These are phyloP conservation scores for Coniosporium apollinis DNA, from an alignment of 495 filamentous ascomycete species.

Conservation along the genomic window DNA sequence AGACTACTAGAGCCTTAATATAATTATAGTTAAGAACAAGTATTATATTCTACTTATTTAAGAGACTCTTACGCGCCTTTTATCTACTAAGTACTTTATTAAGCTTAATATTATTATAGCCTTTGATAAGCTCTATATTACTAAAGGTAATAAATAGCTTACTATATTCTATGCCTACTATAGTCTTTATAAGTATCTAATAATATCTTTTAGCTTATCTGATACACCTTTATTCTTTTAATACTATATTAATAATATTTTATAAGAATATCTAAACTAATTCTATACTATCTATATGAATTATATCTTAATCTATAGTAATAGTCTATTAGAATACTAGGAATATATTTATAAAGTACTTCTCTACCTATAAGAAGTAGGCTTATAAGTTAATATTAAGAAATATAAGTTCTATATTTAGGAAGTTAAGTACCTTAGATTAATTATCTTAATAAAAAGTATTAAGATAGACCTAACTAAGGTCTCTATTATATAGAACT, in stretches of 20 bases:
- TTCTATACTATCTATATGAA: slow-evolving; percentile 22
- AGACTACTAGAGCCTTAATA: slow-evolving; percentile 15
- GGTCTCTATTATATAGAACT: slow-evolving; percentile 16
- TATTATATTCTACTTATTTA: slow-evolving; percentile 14
- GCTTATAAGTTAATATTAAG: slow-evolving; percentile 14
- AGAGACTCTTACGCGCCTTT: slow-evolving; percentile 10
- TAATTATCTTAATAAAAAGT: slow-evolving; percentile 12
- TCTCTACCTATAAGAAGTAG: slow-evolving; percentile 3
- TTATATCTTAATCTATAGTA: slow-evolving; percentile 17
- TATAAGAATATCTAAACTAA: slow-evolving; percentile 13
- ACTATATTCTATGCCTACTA: slow-evolving; percentile 22
- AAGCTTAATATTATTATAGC: slow-evolving; percentile 20
- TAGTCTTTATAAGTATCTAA: slow-evolving; percentile 16
- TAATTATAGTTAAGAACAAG: slow-evolving; percentile 9
- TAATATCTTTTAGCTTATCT: slow-evolving; percentile 15
- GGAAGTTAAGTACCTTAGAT: slow-evolving; percentile 13
- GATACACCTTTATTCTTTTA: slow-evolving; percentile 17
- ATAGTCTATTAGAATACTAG: slow-evolving; percentile 2
- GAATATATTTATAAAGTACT: slow-evolving; percentile 8
- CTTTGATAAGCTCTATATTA: slow-evolving; percentile 25
- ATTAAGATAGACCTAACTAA: slow-evolving; percentile 17
- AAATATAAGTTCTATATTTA: slow-evolving; percentile 17
- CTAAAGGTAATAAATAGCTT: slow-evolving; percentile 17
- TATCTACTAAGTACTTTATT: slow-evolving; percentile 10
- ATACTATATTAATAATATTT: slow-evolving; percentile 18